Base-by-base conservation (phyloP, 306 rosid genomes). In the Dalbergia cultrata region DNA sequence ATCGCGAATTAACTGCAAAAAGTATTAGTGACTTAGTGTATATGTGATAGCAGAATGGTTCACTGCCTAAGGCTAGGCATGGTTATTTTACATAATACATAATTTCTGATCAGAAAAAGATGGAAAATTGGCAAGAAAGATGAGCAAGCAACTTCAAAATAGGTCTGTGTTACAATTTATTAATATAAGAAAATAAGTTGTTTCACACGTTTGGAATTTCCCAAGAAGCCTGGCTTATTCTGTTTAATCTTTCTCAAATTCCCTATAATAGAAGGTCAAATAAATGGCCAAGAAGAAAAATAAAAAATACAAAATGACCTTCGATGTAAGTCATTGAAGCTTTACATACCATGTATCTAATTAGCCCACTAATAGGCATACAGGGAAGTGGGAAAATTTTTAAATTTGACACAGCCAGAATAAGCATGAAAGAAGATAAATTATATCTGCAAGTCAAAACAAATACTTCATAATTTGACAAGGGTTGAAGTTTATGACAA, bases 1-100 rank as follows among this genome's bases (percentile, higher is more conserved):
- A 35, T 93, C 98, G 13, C 97, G 99, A 67, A 95, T 95, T 70
- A 95, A 82, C 99, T 95, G 90, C 44, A 66, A 75, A 53, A 68
- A 76, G 82, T 33, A 52, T 70, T 13, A 54, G 31, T 26, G 31
- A 26, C 31, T 26, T 26, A 2, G 67, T 74, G 65, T 62, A 70
- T 77, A 72, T 26, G 31, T 14, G 18, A 72, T 57, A 58, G 34
- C 74, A 74, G 56, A 63, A 76, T n/a, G 39, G 31, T 49, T 45
- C 4, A 43, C 68, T 68, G 45, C 34, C 78, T 34, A 64, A 58
- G 37, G 65, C 44, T 64, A 35, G 19, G 47, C 76, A 45, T 41
- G 78, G 56, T 53, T 68, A 22, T 8, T 49, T 47, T 57, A 47
- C 16, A 59, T 12, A 21, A 17, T n/a, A 58, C 2, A 13, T 56